phyloP scores from a whole-genome alignment of 768 basidiomycete genomes.

The Hirschioporus abietinus region DNA sequence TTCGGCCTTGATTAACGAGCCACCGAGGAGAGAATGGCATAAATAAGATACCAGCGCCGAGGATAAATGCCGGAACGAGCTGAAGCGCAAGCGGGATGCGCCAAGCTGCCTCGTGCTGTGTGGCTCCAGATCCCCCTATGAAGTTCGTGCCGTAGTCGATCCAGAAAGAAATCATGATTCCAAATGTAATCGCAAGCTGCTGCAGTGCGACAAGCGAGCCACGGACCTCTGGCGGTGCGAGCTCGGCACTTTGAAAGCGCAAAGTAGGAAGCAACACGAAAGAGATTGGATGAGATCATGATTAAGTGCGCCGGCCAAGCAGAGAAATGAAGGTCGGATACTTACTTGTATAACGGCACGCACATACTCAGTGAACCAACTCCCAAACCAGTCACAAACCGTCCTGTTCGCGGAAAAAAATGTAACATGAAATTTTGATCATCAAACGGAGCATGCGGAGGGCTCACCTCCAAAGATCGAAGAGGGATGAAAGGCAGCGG shows the following conservation, averaged over 20 bases:
- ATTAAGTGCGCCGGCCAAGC: neutral
- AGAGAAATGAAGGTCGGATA: neutral
- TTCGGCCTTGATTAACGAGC: conserved; percentile 72
- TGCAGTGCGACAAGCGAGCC: conserved; percentile 78
- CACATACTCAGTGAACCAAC: conserved; percentile 79
- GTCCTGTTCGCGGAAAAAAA: conserved; percentile 29
- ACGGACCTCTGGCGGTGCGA: conserved; percentile 77
- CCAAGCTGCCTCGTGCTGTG: conserved; percentile 69
- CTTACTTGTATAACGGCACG: conserved; percentile 71
- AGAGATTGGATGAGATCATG: too few species aligned
- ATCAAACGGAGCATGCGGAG: neutral
- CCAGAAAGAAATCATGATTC: conserved; percentile 61
- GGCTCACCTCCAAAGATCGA: conserved; percentile 58
- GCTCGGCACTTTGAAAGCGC: conserved; percentile 32
- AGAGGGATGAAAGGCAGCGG: conserved; percentile 46
- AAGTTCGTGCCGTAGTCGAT: conserved; percentile 56
- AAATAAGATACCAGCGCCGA: conserved; percentile 65
- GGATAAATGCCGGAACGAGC: conserved; percentile 64
- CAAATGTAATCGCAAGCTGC: conserved; percentile 77
- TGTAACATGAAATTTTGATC: neutral
- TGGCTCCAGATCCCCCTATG: conserved; percentile 55
- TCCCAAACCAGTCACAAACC: conserved; percentile 75
- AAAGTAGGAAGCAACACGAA: neutral
- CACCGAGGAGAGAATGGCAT: conserved; percentile 82
- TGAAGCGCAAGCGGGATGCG: conserved; percentile 70